A percentile compares a stretch with the other conserved stretches of the same genome.
Conservation (phyloP, 1,284 basidiomycete species). For the Meripilus lineatus region DNA sequence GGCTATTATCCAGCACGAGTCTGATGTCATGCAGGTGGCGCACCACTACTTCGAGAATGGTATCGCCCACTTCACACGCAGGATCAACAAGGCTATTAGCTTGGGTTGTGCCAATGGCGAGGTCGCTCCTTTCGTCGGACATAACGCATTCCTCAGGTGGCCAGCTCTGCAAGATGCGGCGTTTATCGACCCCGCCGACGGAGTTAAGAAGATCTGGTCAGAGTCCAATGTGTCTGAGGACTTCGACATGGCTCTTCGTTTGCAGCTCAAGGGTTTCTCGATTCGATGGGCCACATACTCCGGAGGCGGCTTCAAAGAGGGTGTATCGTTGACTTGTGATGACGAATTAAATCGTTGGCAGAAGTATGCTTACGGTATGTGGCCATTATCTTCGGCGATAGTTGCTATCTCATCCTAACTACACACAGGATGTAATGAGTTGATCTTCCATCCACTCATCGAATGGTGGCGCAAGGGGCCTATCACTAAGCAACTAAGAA, state of each 20-base stretch:
- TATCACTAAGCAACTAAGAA: constrained; percentile 70
- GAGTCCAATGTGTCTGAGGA: constrained; percentile 84
- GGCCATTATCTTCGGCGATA: neutral
- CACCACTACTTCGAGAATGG: constrained; percentile 86
- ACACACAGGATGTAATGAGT: constrained; percentile 53
- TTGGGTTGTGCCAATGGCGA: constrained; percentile 76
- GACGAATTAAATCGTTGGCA: constrained; percentile 85
- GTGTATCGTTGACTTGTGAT: constrained; percentile 78
- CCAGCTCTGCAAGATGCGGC: constrained; percentile 77
- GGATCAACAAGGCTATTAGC: constrained; percentile 76
- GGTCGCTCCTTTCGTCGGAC: constrained; percentile 83
- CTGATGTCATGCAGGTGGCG: constrained; percentile 83
- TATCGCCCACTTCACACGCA: constrained; percentile 77
- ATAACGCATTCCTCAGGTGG: constrained; percentile 87
- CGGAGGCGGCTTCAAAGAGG: constrained; percentile 79
- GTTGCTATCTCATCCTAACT: constrained; percentile 2
- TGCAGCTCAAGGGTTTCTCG: constrained; percentile 63
- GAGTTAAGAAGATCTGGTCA: constrained; percentile 74
- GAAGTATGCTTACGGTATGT: constrained; percentile 77
- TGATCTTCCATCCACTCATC: constrained; percentile 74
- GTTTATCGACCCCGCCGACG: constrained; percentile 63
- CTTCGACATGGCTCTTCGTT: constrained; percentile 68
- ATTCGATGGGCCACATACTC: constrained; percentile 85
- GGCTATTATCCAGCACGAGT: constrained; percentile 82
- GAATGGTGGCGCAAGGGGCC: constrained; percentile 73